Evolutionary conservation across 441 rosid genomes (phyloP), one percentile per base, ranked within the genome.

Genomic region (Arabidopsis hybrid): DNA sequence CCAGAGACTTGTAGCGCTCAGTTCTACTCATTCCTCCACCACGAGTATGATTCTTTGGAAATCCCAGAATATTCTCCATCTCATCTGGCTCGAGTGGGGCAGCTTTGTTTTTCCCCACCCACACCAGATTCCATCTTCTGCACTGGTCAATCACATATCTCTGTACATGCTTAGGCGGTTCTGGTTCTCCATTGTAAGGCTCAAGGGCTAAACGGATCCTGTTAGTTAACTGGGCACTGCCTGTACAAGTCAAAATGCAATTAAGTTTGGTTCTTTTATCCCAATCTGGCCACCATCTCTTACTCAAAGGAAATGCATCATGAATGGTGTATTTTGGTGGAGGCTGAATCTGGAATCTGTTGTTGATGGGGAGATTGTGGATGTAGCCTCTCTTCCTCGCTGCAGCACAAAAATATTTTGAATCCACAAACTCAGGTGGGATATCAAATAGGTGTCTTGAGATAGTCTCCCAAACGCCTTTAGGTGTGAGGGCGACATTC

Each of bases 81-180:
- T 95, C 99, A 66, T 89, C 97, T 2, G 97, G 85, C 60, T 95
- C 98, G 6, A 95, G 89, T 11, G 97, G 92, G 13, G 99, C 99
- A 6, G 87, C 81, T 75, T 89, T 95, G 59, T 92, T 89, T 78
- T 79, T 78, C 45, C 98, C 98, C 50, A 95, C 98, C 99, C 98
- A 95, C 0, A 95, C 97, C 1, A 95, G 80, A 61, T 95, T 95
- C 99, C 99, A 95, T 67, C 79, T 95, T 26, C 86, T 81, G 73
- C 96, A 88, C 39, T 92, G 82, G 1, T 88, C 83, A 7, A 92
- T 69, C 14, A 95, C 88, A 39, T 11, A 82, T 65, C 71, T 87
- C 64, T 85, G 92, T 21, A 83, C 70, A n/a, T 8, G 8, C 29
- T 21, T 17, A 8, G 96, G 86, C 8, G 92, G 96, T 10, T 88